Evolutionary conservation across 805 yeast species (phyloP), one percentile per base, ranked within the genome.

Genomic region (Wickerhamomyces chambardii): DNA sequence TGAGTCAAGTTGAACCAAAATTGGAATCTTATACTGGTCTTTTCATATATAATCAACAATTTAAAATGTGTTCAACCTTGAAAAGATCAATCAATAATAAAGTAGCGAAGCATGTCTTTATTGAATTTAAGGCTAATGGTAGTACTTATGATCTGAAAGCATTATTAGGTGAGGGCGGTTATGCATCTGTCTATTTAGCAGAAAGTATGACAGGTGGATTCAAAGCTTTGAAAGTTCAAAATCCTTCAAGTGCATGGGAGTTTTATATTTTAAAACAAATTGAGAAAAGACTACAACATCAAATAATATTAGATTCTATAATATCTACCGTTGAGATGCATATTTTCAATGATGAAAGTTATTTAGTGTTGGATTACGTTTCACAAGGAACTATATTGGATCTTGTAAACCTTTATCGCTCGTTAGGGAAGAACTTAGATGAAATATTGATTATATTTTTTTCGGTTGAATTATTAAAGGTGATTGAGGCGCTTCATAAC

Each of bases 151-250:
- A 74, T 39, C 53, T 79, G 36, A 63, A 68, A 19, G 59, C 63
- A 32, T 73, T 75, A 46, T 57, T 87, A 11, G 95, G 95, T 0
- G 71, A 70, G 47, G 94, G 95, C n/a, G 92, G 89, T 0, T 79
- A 65, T 58, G 94, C 89, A 0, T 66, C 74, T 2, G 95, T 85
- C 0, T 85, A 75, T 50, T 59, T 85, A 17, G 78, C 83, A 1
- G 89, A 83, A 51, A 61, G 68, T 11, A 67, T 73, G 40, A 53
- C 57, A 8, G 85, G 84, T 2, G 50, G 56, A 1, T 48, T 70
- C 25, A 69, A 66, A 34, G 95, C 95, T 0, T 56, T 87, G 35
- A 87, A 87, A 50, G 71, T 81, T 12, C 86, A 82, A 48, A 64
- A 67, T 15, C 85, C 90, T 0, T 61, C 84, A 0, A 70, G 74